Base-by-base conservation (phyloP, 2,329 filamentous ascomycete genomes). In the Ceratocystis albifundus region DNA sequence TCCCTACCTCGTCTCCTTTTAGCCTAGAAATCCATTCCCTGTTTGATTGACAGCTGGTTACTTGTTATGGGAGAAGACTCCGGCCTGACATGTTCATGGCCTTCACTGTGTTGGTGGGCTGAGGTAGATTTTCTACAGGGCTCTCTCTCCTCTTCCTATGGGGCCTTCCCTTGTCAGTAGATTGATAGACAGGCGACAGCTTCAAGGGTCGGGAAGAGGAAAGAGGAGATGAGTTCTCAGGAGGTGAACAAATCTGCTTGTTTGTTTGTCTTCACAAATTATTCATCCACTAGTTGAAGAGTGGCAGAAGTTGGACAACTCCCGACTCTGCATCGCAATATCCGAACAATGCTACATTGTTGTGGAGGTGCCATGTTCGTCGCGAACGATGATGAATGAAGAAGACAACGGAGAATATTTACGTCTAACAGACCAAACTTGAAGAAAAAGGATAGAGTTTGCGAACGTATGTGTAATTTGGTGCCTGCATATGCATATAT, bases 181-280 rank as follows among this genome's bases (percentile, higher is more conserved):
- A 32, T 32, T 59, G 53, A 59, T 59, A 36, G 53, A 59, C 28
- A 59, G 28, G 53, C 53, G 53, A 59, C 53, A 59, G 25, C 53
- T 59, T 36, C 25, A 59, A 59, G 53, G 53, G 53, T 25, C 17
- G 15, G 17, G 12, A 53, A 32, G 36, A 41, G 36, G 36, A 41
- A 41, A 41, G 10, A 41, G 36, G 36, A 41, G 36, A 41, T 41
- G 36, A 41, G 53, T 59, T 59, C 15, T 59, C 53, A 59, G 25
- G 53, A 59, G 25, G 53, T 32, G 28, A 25, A 36, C 53, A 59
- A 28, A 8, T 1, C 12, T 59, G 2, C 32, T 17, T 36, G 36
- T 36, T 25, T 36, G 36, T 36, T 25, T 12, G 36, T 41, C 8
- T 41, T 59, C 15, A 25, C 53, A 59, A 32, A 7, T 30, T 59